A percentile compares a stretch with the other conserved stretches of the same genome.
phyloP scores from a whole-genome alignment of 2,329 filamentous ascomycete genomes.

The Talaromyces amestolkiae region DNA sequence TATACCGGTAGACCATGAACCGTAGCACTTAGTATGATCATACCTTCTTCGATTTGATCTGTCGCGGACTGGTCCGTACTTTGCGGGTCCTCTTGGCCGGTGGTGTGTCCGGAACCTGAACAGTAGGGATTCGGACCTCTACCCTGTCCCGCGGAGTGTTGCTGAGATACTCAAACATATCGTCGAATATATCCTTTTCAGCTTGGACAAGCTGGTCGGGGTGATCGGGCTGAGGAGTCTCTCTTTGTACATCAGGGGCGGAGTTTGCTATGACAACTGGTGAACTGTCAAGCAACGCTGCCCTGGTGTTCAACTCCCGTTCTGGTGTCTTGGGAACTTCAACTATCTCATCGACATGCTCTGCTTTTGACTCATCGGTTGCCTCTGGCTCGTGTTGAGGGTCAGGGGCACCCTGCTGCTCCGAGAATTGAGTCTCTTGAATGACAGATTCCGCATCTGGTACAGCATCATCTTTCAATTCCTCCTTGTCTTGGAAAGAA shows the following conservation, averaged over 20 bases:
- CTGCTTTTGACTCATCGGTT: not conserved
- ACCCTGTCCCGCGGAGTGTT: not conserved
- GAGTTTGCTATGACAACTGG: not conserved
- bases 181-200: conserved; percentile 5
- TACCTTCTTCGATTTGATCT: conserved; percentile 8
- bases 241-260: not conserved
- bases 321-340: conserved; percentile 11
- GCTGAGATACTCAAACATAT: conserved; percentile 7
- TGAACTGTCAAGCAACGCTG: not conserved
- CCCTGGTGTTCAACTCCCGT: not conserved
- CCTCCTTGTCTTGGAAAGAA: conserved; percentile 1
- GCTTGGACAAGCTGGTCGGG: not conserved
- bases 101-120: conserved; percentile 29
- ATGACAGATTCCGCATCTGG: conserved; percentile 3
- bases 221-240: not conserved
- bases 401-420: not conserved
- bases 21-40: not conserved
- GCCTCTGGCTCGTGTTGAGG: not conserved
- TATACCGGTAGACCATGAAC: not conserved
- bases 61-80: conserved; percentile 11
- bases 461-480: not conserved
- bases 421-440: conserved; percentile 12
- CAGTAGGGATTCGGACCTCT: conserved; percentile 24
- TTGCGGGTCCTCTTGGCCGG: conserved; percentile 16
- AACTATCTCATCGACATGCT: not conserved